Base-by-base conservation (phyloP, 169 alveolate species). In the Theileria orientalis region DNA sequence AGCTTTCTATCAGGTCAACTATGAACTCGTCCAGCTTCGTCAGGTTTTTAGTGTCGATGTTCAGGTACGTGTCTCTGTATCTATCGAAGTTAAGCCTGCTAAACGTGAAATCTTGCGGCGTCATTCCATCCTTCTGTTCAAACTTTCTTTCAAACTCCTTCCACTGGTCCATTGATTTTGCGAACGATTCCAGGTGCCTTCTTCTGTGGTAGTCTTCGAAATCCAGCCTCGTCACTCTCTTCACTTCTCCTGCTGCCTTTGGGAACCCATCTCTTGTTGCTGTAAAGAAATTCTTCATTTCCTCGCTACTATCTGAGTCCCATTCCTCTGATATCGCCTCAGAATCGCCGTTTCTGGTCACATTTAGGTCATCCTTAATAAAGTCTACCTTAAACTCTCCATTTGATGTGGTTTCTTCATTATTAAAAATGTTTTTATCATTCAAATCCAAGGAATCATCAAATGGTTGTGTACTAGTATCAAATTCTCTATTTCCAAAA, bases 101-200 rank as follows among this genome's bases (percentile, higher is more conserved):
- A 27, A 54, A 60, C 0, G 74, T 8, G 0, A 16, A 27, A 23
- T 68, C 57, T 11, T 63, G 73, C 35, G 69, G 66, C 16, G 41
- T 21, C n/a, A 30, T 69, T 25, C 44, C 42, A 16, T 35, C 57
- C 19, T 68, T 47, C 3, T n/a, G 41, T 23, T 29, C 71, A 32
- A 25, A 27, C 32, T 35, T 30, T 23, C 14, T 25, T 35, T 72
- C 87, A 51, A 79, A 79, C 35, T 64, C 52, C 33, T 35, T 54
- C 87, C 87, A 79, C 23, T 29, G 21, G 23, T 79, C 84, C 87
- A 79, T 79, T 1, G 87, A 79, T 19, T 63, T 69, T 19, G 83
- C 83, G 27, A 79, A 79, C 21, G 82, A 79, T 35, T 79, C 84
- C 69, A 79, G 37, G 35, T 79, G 87, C 30, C 87, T 71, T 3